Percentiles rank a stretch among this genome's conserved stretches.
Conservation (phyloP, 768 basidiomycete species). For the Amanita inopinata region DNA sequence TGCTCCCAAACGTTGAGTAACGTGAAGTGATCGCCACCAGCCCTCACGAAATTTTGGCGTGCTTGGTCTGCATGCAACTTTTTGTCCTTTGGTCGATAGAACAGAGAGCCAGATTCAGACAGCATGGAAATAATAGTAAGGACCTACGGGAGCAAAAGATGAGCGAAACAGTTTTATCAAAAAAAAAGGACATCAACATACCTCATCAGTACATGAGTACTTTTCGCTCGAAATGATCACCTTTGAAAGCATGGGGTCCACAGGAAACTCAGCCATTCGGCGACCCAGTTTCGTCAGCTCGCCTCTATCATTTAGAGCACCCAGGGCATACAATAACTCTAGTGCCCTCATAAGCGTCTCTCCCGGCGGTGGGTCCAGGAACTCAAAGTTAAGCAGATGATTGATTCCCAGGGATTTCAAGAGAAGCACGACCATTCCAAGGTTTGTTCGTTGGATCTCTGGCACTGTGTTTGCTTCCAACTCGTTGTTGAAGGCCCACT, state of each 20-base stretch:
- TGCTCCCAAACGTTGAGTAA: constrained; percentile 97
- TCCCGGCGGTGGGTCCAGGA: constrained; percentile 95
- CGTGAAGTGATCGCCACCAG: constrained; percentile 97
- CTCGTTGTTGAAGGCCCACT: constrained; percentile 96
- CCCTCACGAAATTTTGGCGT: constrained; percentile 90
- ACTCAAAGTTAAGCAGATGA: constrained; percentile 96
- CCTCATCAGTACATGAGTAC: constrained; percentile 94
- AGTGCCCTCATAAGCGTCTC: constrained; percentile 95
- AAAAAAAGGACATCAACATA: constrained; percentile 23
- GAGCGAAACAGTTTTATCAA: not conserved
- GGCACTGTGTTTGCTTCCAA: constrained; percentile 95
- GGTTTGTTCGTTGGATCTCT: constrained; percentile 97
- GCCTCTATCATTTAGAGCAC: constrained; percentile 91
- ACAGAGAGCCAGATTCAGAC: constrained; percentile 87
- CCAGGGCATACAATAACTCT: constrained; percentile 89
- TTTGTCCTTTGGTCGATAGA: constrained; percentile 98
- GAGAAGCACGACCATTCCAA: constrained; percentile 90
- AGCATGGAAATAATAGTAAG: constrained; percentile 97
- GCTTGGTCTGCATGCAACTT: constrained; percentile 97
- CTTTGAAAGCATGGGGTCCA: constrained; percentile 96
- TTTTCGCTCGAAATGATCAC: constrained; percentile 93
- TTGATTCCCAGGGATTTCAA: constrained; percentile 98
- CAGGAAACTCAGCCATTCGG: constrained; percentile 97
- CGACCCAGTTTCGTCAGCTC: constrained; percentile 96
- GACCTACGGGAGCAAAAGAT: constrained; percentile 57